These are phyloP conservation scores for Clausena lansium DNA, from an alignment of 345 rosid species.

Conservation along the genomic window DNA sequence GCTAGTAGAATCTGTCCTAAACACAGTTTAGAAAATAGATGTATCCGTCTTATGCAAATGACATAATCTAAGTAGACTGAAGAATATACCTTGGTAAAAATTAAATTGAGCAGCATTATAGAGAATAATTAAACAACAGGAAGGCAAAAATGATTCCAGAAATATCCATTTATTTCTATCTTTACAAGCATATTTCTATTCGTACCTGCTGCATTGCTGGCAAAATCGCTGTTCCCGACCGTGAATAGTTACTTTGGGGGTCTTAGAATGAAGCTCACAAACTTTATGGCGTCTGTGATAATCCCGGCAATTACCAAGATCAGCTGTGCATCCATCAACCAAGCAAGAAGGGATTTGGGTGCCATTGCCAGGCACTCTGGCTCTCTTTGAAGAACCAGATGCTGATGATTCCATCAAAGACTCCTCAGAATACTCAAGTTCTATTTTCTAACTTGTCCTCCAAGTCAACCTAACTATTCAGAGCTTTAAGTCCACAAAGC, in stretches of 20 bases:
- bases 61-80: neutral
- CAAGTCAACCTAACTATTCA: constrained; percentile 24
- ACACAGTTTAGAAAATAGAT: neutral
- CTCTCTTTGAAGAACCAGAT: constrained; percentile 47
- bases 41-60: neutral
- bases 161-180: neutral
- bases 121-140: neutral
- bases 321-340: constrained; percentile 73
- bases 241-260: constrained; percentile 50
- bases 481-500: constrained; percentile 29
- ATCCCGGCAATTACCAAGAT: constrained; percentile 66
- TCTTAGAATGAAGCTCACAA: constrained; percentile 69
- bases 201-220: constrained; percentile 87
- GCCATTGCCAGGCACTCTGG: constrained; percentile 36
- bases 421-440: constrained; percentile 12
- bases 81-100: neutral
- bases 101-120: neutral
- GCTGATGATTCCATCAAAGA: constrained; percentile 55
- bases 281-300: constrained; percentile 80
- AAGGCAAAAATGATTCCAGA: neutral
- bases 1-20: neutral
- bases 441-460: constrained; percentile 16
- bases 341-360: constrained; percentile 57
- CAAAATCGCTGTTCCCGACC: constrained; percentile 70
- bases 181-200: neutral